A percentile compares a stretch with the other conserved stretches of the same genome.
Evolutionary conservation across 2,329 filamentous ascomycete genomes (phyloP).

Genomic region (Diaporthe nobilis): DNA sequence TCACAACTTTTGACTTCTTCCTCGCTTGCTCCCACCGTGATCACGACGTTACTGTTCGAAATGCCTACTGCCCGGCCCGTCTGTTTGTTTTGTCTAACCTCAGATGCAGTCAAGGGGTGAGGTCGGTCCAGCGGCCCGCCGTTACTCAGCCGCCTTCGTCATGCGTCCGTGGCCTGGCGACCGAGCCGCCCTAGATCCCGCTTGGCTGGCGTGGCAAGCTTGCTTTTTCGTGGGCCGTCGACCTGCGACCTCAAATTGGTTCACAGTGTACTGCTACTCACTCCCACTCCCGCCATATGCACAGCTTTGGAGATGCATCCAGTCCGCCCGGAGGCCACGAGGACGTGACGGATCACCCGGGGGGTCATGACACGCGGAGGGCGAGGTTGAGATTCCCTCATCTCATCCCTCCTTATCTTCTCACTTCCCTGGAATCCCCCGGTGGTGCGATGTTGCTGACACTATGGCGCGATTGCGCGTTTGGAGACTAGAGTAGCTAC

Average conservation of each 20-base stretch:
- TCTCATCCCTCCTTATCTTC: background rate
- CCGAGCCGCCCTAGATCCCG: background rate
- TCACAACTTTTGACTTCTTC: background rate
- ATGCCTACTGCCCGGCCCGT: background rate
- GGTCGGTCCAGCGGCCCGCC: background rate
- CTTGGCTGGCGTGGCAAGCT: background rate
- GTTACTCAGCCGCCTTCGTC: conserved; percentile 12
- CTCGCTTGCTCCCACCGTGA: background rate
- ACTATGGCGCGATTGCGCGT: conserved; percentile 1
- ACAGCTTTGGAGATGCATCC: background rate
- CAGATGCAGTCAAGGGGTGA: background rate
- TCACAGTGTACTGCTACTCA: background rate
- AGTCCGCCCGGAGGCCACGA: background rate
- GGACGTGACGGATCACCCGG: background rate
- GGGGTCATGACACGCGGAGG: conserved; percentile 2
- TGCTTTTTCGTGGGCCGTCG: background rate
- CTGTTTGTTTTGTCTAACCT: background rate
- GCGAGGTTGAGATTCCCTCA: background rate
- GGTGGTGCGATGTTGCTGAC: conserved; percentile 21
- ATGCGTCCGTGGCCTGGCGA: conserved; percentile 4
- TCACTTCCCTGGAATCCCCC: background rate
- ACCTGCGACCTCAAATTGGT: background rate
- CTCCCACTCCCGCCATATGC: background rate
- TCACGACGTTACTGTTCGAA: background rate
- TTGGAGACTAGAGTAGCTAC: background rate